Evolutionary conservation across 2,329 filamentous ascomycete genomes (phyloP), one percentile per base, ranked within the genome.

Genomic region (Aspergillus cejpii): DNA sequence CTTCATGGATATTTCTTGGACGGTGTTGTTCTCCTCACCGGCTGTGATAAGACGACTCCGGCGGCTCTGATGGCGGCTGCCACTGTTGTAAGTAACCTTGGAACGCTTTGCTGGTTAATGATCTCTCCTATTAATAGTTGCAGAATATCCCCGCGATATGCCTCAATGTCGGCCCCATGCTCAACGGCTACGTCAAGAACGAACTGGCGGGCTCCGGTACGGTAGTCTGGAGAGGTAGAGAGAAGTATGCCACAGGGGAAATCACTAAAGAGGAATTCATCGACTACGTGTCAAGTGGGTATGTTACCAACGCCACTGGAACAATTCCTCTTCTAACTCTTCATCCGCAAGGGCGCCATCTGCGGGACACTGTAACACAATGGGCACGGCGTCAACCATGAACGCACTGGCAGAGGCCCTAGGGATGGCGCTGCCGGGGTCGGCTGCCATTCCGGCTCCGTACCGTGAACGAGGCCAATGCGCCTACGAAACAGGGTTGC

Each of bases 381-480:
- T 77, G 74, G 73, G 74, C 38, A 77, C 74, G 12, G 74, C 74
- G 2, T 73, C 70, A 5, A 76, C 73, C 0, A 75, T 77, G 72
- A 76, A 76, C 49, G 71, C 73, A 1, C 64, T 76, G 1, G 72
- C 73, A 39, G 74, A 77, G 53, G 73, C 74, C 2, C 61, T 77
- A 3, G 74, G 75, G 26, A 76, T 78, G 70, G 71, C 73, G 0
- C 64, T 78, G 0, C 73, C 74, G 0, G 74, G 73, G 1, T 74
- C 73, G 3, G 69, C 73, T 2, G 71, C 72, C 3, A 75, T 76
- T n/a, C 74, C 74, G 1, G 74, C 74, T 4, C 65, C 68, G 1
- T 76, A 76, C 48, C 70, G 73, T 2, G 67, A 76, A 52, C 63
- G 74, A 37, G 60, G 63, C 0, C 72, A 76, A 54, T 68, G 66